phyloP scores from a whole-genome alignment of 805 yeast species.

The Candida saitoana region DNA sequence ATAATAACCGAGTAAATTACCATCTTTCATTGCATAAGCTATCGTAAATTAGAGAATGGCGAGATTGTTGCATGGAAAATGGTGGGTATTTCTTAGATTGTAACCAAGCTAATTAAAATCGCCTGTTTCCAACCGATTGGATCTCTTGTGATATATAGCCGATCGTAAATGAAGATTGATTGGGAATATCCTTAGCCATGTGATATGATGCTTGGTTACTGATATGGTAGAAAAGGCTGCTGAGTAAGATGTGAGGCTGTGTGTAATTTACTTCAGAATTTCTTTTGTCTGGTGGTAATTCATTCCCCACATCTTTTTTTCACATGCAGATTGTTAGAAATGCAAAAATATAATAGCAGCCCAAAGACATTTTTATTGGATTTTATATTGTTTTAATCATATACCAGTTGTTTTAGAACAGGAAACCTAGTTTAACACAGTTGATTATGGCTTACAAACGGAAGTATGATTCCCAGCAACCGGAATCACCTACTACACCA shows the following conservation, averaged over 20 bases:
- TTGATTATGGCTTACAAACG: slow-evolving; percentile 1
- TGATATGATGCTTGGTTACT: too few relatives aligned
- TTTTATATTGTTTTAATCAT: too few relatives aligned
- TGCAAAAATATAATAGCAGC: not conserved
- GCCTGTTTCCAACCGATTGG: too few relatives aligned
- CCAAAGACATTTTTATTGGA: not conserved
- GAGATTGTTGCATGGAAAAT: too few relatives aligned
- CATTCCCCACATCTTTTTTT: not conserved
- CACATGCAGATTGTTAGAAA: not conserved
- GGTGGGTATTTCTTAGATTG: too few relatives aligned
- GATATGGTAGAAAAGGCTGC: too few relatives aligned
- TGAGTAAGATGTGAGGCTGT: too few relatives aligned
- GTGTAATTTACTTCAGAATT: not conserved
- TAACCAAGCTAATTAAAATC: too few relatives aligned
- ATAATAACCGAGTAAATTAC: not conserved
- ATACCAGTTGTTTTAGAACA: too few relatives aligned
- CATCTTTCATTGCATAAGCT: not conserved
- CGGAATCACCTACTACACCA: not conserved
- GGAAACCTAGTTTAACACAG: too few relatives aligned
- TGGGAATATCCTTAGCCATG: too few relatives aligned
- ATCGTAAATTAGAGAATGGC: too few relatives aligned
- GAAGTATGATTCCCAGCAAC: slow-evolving; percentile 1
- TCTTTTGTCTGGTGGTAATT: not conserved
- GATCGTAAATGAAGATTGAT: not conserved
- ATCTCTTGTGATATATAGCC: not conserved